Conservation (phyloP, 371 early-diverging fungal species). For the Encephalitozoon intestinalis region DNA sequence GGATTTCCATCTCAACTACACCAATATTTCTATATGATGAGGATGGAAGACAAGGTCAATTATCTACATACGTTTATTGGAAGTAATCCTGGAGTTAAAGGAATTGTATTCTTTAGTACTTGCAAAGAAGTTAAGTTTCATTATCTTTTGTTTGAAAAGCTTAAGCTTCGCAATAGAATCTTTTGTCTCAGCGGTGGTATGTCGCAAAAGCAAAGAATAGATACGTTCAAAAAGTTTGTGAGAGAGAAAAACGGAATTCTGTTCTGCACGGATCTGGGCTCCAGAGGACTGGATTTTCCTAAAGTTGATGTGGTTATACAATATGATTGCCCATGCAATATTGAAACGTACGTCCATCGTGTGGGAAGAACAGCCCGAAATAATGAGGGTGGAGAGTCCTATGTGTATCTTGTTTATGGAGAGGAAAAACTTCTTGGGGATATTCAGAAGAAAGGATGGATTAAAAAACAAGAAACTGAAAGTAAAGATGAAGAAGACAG, state of each 20-base stretch:
- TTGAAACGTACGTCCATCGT: slow-evolving; percentile 95
- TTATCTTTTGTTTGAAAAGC: slow-evolving; percentile 62
- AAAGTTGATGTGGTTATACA: slow-evolving; percentile 97
- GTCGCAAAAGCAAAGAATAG: not conserved
- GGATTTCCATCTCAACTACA: slow-evolving; percentile 68
- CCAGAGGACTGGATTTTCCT: slow-evolving; percentile 97
- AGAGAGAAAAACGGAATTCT: slow-evolving; percentile 24
- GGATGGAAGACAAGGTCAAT: slow-evolving; percentile 75
- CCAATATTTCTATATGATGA: slow-evolving; percentile 80
- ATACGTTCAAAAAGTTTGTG: not conserved
- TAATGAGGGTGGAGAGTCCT: slow-evolving; percentile 72
- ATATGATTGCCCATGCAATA: slow-evolving; percentile 94
- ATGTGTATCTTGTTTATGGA: slow-evolving; percentile 2
- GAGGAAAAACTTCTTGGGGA: not conserved
- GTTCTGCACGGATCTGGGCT: slow-evolving; percentile 70
- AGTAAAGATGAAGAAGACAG: not conserved
- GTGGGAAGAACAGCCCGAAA: slow-evolving; percentile 98
- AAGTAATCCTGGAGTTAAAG: slow-evolving; percentile 65
- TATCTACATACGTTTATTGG: slow-evolving; percentile 68
- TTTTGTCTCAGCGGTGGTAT: slow-evolving; percentile 7
- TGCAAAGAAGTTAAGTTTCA: slow-evolving; percentile 62
- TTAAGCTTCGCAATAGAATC: not conserved
- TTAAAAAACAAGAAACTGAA: not conserved
- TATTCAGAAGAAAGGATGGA: slow-evolving; percentile 2
- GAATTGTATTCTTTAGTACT: slow-evolving; percentile 84